Evolutionary conservation across 2,329 filamentous ascomycete species (phyloP).

Genomic region (Colletotrichum spaethianum): DNA sequence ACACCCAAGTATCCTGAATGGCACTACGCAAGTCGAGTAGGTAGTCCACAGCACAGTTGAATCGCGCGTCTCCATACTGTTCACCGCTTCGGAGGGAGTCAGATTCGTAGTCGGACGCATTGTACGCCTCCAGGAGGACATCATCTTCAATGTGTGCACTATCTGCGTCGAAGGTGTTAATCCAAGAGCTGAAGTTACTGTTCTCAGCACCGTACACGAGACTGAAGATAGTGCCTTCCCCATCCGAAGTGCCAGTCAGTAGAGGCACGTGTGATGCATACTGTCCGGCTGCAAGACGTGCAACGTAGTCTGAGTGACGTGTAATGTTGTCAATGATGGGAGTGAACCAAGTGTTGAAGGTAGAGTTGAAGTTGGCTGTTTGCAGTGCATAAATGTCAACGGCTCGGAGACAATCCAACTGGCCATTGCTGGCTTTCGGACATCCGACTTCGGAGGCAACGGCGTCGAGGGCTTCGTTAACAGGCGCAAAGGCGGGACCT

Average conservation of each 20-base stretch:
- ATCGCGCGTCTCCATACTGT: conserved; percentile 61
- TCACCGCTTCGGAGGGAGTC: conserved; percentile 58
- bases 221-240: conserved; percentile 55
- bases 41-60: conserved; percentile 59
- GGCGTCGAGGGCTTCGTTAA: conserved; percentile 53
- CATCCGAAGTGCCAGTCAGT: conserved; percentile 53
- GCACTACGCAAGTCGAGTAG: conserved; percentile 55
- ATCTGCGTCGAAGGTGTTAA: conserved; percentile 56
- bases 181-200: conserved; percentile 49
- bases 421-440: conserved; percentile 46
- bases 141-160: conserved; percentile 54
- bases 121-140: conserved; percentile 51
- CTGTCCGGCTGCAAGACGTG: conserved; percentile 44
- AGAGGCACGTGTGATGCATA: conserved; percentile 54
- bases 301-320: conserved; percentile 50
- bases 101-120: conserved; percentile 51
- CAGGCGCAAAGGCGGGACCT: conserved; percentile 55
- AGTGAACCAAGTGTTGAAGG: conserved; percentile 59
- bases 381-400: conserved; percentile 49
- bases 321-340: conserved; percentile 54
- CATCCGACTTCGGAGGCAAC: conserved; percentile 56
- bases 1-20: conserved; percentile 57
- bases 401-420: conserved; percentile 55
- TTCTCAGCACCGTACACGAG: conserved; percentile 52
- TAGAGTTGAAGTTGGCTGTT: conserved; percentile 51